Conservation (phyloP, 352 stramenopile species). For the Globisporangium paddicum region DNA sequence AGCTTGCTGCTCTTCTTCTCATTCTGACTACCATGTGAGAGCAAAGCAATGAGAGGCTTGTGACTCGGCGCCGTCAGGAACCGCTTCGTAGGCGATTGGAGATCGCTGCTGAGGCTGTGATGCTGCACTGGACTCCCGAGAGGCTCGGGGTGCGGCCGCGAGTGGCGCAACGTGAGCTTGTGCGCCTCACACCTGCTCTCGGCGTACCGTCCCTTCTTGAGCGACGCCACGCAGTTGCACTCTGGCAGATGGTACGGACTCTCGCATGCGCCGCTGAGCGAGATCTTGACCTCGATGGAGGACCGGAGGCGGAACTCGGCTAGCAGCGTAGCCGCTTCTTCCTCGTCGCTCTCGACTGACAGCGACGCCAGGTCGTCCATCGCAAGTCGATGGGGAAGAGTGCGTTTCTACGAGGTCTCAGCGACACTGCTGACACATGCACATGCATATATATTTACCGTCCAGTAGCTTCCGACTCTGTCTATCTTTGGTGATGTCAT, state of each 20-base stretch:
- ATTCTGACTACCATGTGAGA: background rate
- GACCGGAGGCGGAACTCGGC: background rate
- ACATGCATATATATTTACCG: background rate
- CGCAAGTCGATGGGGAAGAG: background rate
- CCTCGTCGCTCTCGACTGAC: background rate
- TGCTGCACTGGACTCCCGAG: slow-evolving; percentile 17
- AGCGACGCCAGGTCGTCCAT: background rate
- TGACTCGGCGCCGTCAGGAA: background rate
- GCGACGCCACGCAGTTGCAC: slow-evolving; percentile 35
- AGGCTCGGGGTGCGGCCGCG: slow-evolving; percentile 32
- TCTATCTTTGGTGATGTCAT: background rate
- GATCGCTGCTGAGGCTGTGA: background rate
- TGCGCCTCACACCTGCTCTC: slow-evolving; percentile 49
- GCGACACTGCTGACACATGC: too few species aligned
- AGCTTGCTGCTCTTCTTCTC: background rate
- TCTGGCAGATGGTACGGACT: slow-evolving; percentile 19
- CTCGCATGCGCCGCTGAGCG: slow-evolving; percentile 16
- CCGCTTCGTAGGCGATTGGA: slow-evolving; percentile 7
- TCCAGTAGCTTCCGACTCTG: background rate
- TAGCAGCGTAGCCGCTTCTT: slow-evolving; percentile 4
- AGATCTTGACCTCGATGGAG: slow-evolving; percentile 33
- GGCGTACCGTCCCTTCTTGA: slow-evolving; percentile 47
- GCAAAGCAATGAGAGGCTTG: slow-evolving; percentile 4
- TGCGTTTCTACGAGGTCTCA: too few species aligned
- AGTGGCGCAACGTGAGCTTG: slow-evolving; percentile 55